Percentiles rank a stretch among this genome's conserved stretches.
phyloP scores from a whole-genome alignment of 805 yeast genomes.

The Kregervanrija pseudodelftensis region DNA sequence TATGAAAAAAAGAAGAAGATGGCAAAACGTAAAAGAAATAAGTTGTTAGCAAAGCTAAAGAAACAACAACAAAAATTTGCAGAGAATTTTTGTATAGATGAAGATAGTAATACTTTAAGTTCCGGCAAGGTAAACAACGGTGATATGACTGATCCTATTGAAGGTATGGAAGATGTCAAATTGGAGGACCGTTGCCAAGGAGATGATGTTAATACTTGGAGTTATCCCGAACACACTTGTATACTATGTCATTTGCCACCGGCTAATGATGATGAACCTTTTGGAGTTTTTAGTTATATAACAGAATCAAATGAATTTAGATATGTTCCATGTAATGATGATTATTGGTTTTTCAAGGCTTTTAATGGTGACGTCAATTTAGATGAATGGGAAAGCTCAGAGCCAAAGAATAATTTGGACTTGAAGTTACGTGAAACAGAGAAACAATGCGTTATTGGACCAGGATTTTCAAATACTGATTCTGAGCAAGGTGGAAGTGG shows the following conservation, averaged over 20 bases:
- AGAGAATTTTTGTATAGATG: slow-evolving; percentile 30
- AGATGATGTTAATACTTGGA: slow-evolving; percentile 39
- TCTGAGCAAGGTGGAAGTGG: slow-evolving; percentile 12
- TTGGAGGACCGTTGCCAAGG: not conserved
- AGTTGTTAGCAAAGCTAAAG: slow-evolving; percentile 70
- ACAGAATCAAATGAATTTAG: slow-evolving; percentile 55
- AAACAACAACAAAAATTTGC: slow-evolving; percentile 75
- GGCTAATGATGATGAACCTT: slow-evolving; percentile 49
- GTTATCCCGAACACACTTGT: slow-evolving; percentile 68
- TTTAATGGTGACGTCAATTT: slow-evolving; percentile 45
- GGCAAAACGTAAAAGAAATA: slow-evolving; percentile 65
- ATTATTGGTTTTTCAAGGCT: slow-evolving; percentile 59
- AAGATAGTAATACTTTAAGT: slow-evolving; percentile 30
- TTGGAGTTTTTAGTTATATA: slow-evolving; percentile 66
- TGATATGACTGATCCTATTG: slow-evolving; percentile 24
- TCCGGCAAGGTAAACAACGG: slow-evolving; percentile 18
- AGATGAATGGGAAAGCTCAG: slow-evolving; percentile 16
- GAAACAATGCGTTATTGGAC: slow-evolving; percentile 49
- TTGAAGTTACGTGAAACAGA: slow-evolving; percentile 19
- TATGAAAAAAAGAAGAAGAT: slow-evolving; percentile 53
- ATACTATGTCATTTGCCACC: slow-evolving; percentile 77
- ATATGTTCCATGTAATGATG: slow-evolving; percentile 48
- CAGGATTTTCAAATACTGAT: slow-evolving; percentile 50
- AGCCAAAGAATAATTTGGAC: not conserved
- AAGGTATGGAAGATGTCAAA: slow-evolving; percentile 11